Evolutionary conservation across 305 asterid genomes (phyloP).

Genomic region (Fraxinus paxiana): DNA sequence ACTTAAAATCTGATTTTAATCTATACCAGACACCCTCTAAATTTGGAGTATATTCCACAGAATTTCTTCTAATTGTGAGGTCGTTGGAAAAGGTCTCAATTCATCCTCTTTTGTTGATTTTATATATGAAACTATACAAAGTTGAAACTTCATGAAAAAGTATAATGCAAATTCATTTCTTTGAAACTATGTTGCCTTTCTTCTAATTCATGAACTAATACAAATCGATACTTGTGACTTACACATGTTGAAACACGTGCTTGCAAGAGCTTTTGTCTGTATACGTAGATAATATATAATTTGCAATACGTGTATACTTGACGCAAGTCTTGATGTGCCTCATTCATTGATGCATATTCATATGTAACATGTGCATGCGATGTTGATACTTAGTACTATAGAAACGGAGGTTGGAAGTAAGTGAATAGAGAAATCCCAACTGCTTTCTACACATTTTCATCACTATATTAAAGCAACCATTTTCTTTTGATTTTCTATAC

Average conservation of each 20-base stretch:
- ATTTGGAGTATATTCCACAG: background rate
- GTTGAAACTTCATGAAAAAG: background rate
- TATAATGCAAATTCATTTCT: background rate
- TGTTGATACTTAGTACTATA: background rate
- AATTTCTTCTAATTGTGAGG: background rate
- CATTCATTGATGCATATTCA: background rate
- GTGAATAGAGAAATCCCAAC: slow-evolving; percentile 36
- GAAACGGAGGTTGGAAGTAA: background rate
- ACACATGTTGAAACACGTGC: background rate
- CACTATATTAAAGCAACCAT: slow-evolving; percentile 30
- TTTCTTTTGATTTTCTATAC: slow-evolving; percentile 26
- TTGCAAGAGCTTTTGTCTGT: background rate
- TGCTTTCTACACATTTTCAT: slow-evolving; percentile 45
- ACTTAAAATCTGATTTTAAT: too few species aligned
- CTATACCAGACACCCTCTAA: too few species aligned
- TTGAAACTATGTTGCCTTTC: background rate
- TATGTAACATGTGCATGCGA: background rate
- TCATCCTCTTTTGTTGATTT: background rate
- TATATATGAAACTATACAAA: background rate
- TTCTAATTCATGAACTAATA: background rate
- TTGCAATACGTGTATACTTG: background rate
- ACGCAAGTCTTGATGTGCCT: background rate
- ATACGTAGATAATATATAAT: background rate
- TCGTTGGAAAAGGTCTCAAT: background rate
- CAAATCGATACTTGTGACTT: background rate